Base-by-base conservation (phyloP, 768 basidiomycete genomes). In the Calocybe gangraenosa region DNA sequence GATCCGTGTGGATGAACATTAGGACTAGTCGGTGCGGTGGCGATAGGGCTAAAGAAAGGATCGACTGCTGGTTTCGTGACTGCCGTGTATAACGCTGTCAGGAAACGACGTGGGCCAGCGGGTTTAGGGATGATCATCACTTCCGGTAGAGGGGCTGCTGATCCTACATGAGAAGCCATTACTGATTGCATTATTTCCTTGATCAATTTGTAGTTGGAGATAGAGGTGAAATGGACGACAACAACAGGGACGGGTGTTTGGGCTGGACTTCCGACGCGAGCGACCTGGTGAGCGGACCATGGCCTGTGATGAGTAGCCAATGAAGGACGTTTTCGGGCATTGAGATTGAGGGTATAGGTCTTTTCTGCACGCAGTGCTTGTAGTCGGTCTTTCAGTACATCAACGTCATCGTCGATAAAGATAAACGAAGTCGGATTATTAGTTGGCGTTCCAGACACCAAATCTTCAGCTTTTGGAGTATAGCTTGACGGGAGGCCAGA, bases 61-160 rank as follows among this genome's bases (percentile, higher is more conserved):
- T 99, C 95, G 22, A 99, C 81, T 9, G 80, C 59, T 0, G 96
- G 94, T 52, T 84, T 88, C 7, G 79, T 87, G 39, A 90, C 75
- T 1, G 93, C 93, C 3, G 91, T 97, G 60, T 95, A 87, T 14
- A 99, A 70, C 19, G 93, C 87, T 17, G 93, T 94, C 53, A 99
- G 70, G 55, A 97, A 84, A 7, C 95, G 82, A 31, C 95, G 81
- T 6, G 96, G 96, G 3, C 96, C 95, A 14, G 89, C 94, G 8
- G 95, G 95, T 65, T 98, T 99, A 17, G 94, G 95, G 31, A 98
- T 85, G 53, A 99, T 91, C 77, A 98, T 89, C 21, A 99, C 81
- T 55, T 99, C 96, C 1, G 96, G 85, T 9, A 87, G 62, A 13
- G 74, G 69, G 18, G 68, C 59, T 11, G 25, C 25, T 28, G 75